Evolutionary conservation across 148 eudicot species (phyloP), one percentile per base, ranked within the genome.

Genomic region (Vaccinium corymbosum): DNA sequence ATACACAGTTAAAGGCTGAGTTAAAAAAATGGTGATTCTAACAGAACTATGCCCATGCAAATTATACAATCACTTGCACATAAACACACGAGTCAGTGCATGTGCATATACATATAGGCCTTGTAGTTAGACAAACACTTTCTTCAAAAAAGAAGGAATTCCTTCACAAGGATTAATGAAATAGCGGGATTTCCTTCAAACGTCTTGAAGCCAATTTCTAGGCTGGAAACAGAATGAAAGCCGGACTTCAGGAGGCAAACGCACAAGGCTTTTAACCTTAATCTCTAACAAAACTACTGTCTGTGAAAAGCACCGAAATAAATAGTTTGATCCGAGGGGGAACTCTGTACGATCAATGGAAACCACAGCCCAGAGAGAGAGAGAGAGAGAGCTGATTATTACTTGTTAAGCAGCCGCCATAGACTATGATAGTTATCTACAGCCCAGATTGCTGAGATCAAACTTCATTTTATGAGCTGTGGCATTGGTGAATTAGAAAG

Each of bases 151-250:
- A 42, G 46, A 42, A 42, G 46, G 46, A 42, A 42, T 42, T 42
- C 46, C 6, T 85, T 2, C 90, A 93, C 59, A 90, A 88, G 29
- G 94, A 92, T 80, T 14, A 90, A n/a, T 84, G 92, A 72, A 85
- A 79, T 52, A 84, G 88, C 7, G 92, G 94, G 3, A 85, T 90
- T 3, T 89, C 89, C 90, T 78, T 88, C n/a, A 90, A 87, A 79
- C 91, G 90, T 66, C 89, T 92, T 2, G 94, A 92, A 87, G 93
- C 93, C 8, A 90, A 88, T 71, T 89, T 92, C 71, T 90, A 90
- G 77, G 91, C 94, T 5, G 94, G 94, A 8, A 92, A 90, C 68
- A 83, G 85, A 12, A 83, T 92, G 92, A 90, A 90, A 70, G 94
- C 91, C 0, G 93, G 94, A 19, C 90, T 92, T 8, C 76, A 83